Conservation (phyloP, 2,329 filamentous ascomycete species). For the Cladosporium oxysporum region DNA sequence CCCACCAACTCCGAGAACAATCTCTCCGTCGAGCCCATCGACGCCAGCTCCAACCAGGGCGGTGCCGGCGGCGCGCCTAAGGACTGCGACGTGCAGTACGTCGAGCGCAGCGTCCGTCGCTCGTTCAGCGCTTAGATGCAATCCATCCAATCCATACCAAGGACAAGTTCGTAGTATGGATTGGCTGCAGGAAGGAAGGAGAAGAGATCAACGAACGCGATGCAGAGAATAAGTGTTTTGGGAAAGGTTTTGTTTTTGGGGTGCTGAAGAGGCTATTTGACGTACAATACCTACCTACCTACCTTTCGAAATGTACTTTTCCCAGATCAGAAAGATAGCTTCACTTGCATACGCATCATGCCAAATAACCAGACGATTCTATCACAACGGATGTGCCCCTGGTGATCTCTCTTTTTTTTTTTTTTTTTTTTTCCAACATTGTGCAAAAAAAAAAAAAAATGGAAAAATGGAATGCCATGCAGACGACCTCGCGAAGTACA, state of each 20-base stretch:
- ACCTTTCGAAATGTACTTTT: not conserved
- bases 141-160: no score
- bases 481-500: no score
- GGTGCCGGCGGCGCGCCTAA: not conserved
- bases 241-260: not conserved
- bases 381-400: not conserved
- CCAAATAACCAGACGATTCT: not conserved
- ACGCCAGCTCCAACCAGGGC: not conserved
- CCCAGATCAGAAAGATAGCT: not conserved
- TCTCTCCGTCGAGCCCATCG: not conserved
- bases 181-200: not conserved
- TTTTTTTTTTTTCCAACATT: no score
- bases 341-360: not conserved
- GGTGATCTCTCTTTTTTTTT: no score
- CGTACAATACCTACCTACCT: not conserved
- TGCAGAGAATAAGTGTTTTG: not conserved
- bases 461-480: no score
- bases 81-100: constrained; percentile 20
- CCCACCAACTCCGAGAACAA: constrained; percentile 2
- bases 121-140: constrained; percentile 17
- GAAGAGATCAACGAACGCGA: not conserved
- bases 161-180: no score
- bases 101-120: constrained; percentile 14
- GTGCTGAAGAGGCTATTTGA: not conserved
- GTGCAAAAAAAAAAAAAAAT: no score